A percentile compares a stretch with the other conserved stretches of the same genome.
Evolutionary conservation across 352 stramenopile genomes (phyloP).

Genomic region (Globisporangium spinosum): DNA sequence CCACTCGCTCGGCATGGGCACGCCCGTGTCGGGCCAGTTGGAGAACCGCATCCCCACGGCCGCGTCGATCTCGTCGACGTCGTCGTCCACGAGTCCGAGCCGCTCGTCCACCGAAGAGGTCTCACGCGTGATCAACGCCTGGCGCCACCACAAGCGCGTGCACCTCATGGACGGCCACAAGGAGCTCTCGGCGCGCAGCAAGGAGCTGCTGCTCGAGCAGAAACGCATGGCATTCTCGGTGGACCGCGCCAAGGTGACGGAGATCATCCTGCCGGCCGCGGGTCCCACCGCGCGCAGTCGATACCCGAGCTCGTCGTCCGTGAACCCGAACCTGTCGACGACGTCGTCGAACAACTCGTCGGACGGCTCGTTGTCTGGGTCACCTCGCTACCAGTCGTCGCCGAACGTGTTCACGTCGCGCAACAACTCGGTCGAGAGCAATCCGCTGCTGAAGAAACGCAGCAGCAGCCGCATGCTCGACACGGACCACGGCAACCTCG

Average conservation of each 20-base stretch:
- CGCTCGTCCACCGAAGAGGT: slow-evolving; percentile 65
- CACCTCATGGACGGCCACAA: slow-evolving; percentile 88
- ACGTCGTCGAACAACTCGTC: slow-evolving; percentile 35
- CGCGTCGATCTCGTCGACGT: slow-evolving; percentile 30
- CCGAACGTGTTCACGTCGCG: slow-evolving; percentile 28
- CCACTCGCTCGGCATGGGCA: slow-evolving; percentile 31
- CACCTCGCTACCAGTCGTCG: slow-evolving; percentile 32
- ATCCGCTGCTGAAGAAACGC: slow-evolving; percentile 45
- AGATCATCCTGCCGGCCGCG: slow-evolving; percentile 74
- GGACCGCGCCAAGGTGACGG: slow-evolving; percentile 77
- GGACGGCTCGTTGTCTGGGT: slow-evolving; percentile 26
- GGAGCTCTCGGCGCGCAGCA: slow-evolving; percentile 68
- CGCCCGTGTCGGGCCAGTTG: slow-evolving; percentile 35
- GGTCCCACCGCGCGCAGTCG: slow-evolving; percentile 43
- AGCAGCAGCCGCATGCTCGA: slow-evolving; percentile 37
- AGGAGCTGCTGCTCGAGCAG: slow-evolving; percentile 83
- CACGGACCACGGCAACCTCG: slow-evolving; percentile 35
- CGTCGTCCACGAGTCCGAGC: slow-evolving; percentile 44
- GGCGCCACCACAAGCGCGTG: slow-evolving; percentile 84
- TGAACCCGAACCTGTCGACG: slow-evolving; percentile 35
- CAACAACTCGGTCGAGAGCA: slow-evolving; percentile 44
- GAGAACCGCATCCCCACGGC: slow-evolving; percentile 47
- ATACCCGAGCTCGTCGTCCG: slow-evolving; percentile 48
- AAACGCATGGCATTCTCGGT: slow-evolving; percentile 85
- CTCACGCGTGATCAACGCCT: slow-evolving; percentile 77